Evolutionary conservation across 208 protist genomes (phyloP).

Genomic region (Entamoeba invadens): DNA sequence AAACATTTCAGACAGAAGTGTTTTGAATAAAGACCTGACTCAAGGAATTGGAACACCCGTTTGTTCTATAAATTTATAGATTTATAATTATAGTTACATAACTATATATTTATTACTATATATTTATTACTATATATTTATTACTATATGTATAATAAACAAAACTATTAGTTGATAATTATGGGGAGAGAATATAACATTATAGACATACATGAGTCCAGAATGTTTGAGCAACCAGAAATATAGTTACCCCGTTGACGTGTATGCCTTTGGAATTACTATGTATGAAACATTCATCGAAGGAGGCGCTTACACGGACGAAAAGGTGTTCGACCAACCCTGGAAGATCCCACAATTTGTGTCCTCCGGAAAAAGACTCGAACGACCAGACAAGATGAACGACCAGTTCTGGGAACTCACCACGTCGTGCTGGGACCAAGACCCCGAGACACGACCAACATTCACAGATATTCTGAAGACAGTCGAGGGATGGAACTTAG

Average conservation of each 20-base stretch:
- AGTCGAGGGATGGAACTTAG: not conserved
- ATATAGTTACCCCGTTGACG: not conserved
- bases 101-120: no score
- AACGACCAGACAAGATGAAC: not conserved
- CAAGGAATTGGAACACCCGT: not conserved
- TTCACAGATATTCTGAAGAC: not conserved
- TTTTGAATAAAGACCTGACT: not conserved
- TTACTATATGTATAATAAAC: no score
- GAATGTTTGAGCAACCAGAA: not conserved
- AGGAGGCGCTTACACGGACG: not conserved
- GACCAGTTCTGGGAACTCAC: not conserved
- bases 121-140: no score
- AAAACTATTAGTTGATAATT: no score
- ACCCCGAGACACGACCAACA: not conserved
- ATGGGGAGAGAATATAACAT: no score
- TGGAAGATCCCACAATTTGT: not conserved
- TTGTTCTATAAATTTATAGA: no score
- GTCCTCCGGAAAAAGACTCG: not conserved
- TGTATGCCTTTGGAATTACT: not conserved
- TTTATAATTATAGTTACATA: no score
- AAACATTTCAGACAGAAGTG: not conserved
- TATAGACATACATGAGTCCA: not conserved
- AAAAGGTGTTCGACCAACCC: not conserved
- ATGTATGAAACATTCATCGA: not conserved
- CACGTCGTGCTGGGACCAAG: not conserved